phyloP scores from a whole-genome alignment of 108 stramenopile genomes.

The Fragilariopsis cylindrus region DNA sequence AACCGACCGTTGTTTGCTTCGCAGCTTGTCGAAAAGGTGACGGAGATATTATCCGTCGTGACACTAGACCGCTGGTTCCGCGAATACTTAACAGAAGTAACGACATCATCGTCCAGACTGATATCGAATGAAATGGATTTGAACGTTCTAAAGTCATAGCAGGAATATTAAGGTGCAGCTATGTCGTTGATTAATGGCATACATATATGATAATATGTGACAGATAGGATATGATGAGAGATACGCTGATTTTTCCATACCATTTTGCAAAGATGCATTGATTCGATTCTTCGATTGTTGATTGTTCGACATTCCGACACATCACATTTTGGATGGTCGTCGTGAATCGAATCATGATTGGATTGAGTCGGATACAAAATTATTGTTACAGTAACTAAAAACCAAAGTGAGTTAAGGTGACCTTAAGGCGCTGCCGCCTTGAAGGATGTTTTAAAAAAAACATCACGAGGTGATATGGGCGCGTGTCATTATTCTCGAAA shows the following conservation, averaged over 20 bases:
- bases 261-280: not conserved
- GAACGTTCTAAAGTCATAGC: not conserved
- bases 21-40: not conserved
- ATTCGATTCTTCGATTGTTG: not conserved
- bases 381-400: no score
- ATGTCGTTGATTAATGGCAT: not conserved
- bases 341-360: no score
- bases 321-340: no score
- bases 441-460: no score
- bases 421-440: no score
- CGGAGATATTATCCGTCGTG: not conserved
- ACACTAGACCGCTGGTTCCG: not conserved
- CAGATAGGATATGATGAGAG: not conserved
- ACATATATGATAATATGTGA: not conserved
- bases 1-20: not conserved
- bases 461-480: no score
- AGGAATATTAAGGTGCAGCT: not conserved
- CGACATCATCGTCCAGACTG: not conserved
- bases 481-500: no score
- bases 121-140: not conserved
- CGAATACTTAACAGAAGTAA: not conserved
- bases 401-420: no score
- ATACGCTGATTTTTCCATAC: no score
- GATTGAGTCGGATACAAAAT: no score
- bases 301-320: not conserved